These are phyloP conservation scores for Salix caprea DNA, from an alignment of 345 rosid species.

Conservation along the genomic window DNA sequence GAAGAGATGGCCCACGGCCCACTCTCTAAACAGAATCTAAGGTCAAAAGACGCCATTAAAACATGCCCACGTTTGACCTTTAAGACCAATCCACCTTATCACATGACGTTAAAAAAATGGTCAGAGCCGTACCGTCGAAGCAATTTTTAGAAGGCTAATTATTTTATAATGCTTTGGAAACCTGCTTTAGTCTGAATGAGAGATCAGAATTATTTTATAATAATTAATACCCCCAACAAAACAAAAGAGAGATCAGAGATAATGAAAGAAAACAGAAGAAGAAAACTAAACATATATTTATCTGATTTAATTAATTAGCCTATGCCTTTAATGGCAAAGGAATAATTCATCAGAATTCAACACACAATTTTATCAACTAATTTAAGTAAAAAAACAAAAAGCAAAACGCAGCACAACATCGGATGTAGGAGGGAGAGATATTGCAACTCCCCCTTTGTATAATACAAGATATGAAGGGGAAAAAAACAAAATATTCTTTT, in stretches of 20 bases:
- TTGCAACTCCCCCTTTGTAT: slow-evolving; percentile 45
- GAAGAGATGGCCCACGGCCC: slow-evolving; percentile 46
- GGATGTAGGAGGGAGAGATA: slow-evolving; percentile 40
- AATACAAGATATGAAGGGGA: slow-evolving; percentile 45
- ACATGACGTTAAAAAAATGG: not conserved
- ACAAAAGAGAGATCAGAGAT: not conserved
- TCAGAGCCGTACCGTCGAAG: slow-evolving; percentile 6
- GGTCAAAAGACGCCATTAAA: slow-evolving; percentile 20
- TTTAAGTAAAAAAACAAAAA: slow-evolving; percentile 15
- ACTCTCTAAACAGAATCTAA: slow-evolving; percentile 21
- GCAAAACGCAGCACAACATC: slow-evolving; percentile 51
- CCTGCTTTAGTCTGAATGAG: slow-evolving; percentile 9
- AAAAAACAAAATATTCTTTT: slow-evolving; percentile 4
- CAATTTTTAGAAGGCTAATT: not conserved
- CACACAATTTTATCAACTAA: slow-evolving; percentile 50
- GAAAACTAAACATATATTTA: slow-evolving; percentile 14
- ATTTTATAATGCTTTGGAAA: slow-evolving; percentile 22
- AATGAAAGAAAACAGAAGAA: not conserved
- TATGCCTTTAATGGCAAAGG: slow-evolving; percentile 38
- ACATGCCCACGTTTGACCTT: slow-evolving; percentile 24
- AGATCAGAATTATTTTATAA: slow-evolving; percentile 4
- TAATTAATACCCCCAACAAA: not conserved
- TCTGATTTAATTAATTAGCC: slow-evolving; percentile 28
- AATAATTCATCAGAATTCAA: slow-evolving; percentile 47
- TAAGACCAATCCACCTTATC: slow-evolving; percentile 3